Percentiles rank a stretch among this genome's conserved stretches.
phyloP scores from a whole-genome alignment of 2,329 filamentous ascomycete species.

The Pezicula carpinea region DNA sequence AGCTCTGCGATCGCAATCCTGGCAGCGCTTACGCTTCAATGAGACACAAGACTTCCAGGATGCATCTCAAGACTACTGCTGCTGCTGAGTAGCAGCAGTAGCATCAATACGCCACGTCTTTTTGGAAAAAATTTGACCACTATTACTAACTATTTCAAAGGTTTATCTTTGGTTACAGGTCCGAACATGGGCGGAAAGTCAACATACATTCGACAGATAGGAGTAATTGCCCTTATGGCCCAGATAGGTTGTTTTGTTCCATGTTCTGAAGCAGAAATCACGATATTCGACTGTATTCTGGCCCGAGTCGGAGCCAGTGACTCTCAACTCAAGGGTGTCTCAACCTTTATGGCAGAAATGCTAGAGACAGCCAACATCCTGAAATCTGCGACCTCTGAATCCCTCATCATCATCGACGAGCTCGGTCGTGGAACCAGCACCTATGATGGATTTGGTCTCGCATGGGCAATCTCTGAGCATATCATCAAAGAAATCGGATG shows the following conservation, averaged over 20 bases:
- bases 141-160: too few species aligned
- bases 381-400: slow-evolving; percentile 92
- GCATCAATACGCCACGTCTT: too few species aligned
- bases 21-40: too few species aligned
- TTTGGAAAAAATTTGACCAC: too few species aligned
- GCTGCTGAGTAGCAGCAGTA: too few species aligned
- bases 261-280: slow-evolving; percentile 82
- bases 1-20: too few species aligned
- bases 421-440: slow-evolving; percentile 94
- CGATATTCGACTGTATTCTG: slow-evolving; percentile 94
- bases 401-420: slow-evolving; percentile 97
- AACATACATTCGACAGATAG: slow-evolving; percentile 96
- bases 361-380: slow-evolving; percentile 97
- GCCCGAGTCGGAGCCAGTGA: slow-evolving; percentile 94
- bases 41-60: too few species aligned
- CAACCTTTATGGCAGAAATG: slow-evolving; percentile 99
- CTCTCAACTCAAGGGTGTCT: slow-evolving; percentile 95
- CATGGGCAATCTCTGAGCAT: slow-evolving; percentile 98
- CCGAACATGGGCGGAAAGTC: slow-evolving; percentile 99
- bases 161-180: slow-evolving; percentile 66
- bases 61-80: too few species aligned
- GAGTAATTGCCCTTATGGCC: slow-evolving; percentile 94
- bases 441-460: slow-evolving; percentile 97
- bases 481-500: slow-evolving; percentile 94
- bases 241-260: slow-evolving; percentile 97